phyloP scores from a whole-genome alignment of 208 protist genomes.

The Crithidia brevicula region DNA sequence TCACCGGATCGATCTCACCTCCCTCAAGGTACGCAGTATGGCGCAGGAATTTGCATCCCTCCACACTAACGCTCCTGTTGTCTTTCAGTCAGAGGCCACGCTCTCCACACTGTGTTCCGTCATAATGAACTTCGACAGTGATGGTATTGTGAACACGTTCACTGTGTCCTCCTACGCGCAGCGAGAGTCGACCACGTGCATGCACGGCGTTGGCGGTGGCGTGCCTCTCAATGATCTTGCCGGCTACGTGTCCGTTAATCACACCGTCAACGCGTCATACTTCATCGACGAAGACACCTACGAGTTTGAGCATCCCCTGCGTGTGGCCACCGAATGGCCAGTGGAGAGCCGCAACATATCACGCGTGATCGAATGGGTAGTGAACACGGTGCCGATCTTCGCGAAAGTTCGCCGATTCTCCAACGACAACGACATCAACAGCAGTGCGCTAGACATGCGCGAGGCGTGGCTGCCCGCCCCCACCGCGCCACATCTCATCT shows the following conservation, averaged over 20 bases:
- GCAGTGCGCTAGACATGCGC: neutral
- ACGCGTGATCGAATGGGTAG: neutral
- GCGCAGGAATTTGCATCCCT: neutral
- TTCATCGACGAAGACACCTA: conserved; percentile 2
- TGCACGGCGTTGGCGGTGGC: neutral
- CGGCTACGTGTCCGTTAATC: conserved; percentile 14
- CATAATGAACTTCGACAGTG: neutral
- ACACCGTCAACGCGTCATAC: conserved; percentile 15
- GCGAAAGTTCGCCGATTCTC: neutral
- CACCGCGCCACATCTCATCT: neutral
- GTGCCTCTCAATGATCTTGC: neutral
- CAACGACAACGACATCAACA: neutral
- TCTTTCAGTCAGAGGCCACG: neutral
- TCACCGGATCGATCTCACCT: too few relatives aligned
- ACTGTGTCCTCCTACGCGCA: neutral
- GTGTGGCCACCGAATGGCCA: neutral
- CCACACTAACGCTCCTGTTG: neutral
- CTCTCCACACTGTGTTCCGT: neutral
- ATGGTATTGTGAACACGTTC: neutral
- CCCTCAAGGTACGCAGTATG: neutral
- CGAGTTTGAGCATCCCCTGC: neutral
- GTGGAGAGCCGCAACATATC: neutral
- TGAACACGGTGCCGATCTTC: neutral
- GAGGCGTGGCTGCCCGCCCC: neutral
- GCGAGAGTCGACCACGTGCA: neutral